phyloP scores from a whole-genome alignment of 2,329 filamentous ascomycete species.

The Hypoxylon sp. region DNA sequence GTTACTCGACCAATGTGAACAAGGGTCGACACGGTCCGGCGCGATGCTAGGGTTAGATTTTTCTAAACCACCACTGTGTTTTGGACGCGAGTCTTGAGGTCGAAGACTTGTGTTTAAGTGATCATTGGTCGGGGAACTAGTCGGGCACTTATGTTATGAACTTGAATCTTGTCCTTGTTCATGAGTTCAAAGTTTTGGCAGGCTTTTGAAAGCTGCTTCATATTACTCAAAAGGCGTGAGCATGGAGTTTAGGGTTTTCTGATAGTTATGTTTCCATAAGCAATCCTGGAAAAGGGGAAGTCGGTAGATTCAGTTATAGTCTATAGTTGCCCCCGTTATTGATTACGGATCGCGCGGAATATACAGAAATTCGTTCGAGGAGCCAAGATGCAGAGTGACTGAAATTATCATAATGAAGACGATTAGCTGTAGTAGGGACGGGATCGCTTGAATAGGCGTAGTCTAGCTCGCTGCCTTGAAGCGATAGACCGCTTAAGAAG shows the following conservation, averaged over 20 bases:
- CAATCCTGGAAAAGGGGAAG: slow-evolving; percentile 1
- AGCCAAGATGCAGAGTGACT: not conserved
- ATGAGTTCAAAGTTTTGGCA: not conserved
- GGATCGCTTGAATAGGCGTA: slow-evolving; percentile 47
- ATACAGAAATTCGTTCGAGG: not conserved
- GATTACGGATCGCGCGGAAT: not conserved
- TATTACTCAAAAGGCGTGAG: not conserved
- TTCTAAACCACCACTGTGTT: not conserved
- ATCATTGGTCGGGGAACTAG: not conserved
- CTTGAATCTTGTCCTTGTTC: not conserved
- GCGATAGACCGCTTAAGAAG: slow-evolving; percentile 47
- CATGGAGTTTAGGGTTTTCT: slow-evolving; percentile 2
- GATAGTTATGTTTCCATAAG: not conserved
- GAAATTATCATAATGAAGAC: no score
- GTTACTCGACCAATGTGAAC: not conserved
- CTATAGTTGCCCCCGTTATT: not conserved
- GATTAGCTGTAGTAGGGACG: slow-evolving; percentile 29
- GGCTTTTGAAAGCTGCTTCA: not conserved
- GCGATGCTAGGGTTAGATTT: not conserved
- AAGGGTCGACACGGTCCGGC: not conserved
- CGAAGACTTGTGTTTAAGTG: not conserved
- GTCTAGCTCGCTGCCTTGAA: slow-evolving; percentile 46
- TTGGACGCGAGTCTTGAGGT: not conserved
- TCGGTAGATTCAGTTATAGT: not conserved
- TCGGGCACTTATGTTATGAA: not conserved